Evolutionary conservation across 495 filamentous ascomycete genomes (phyloP), one percentile per base, ranked within the genome.

Genomic region (Bryoglossum gracile): DNA sequence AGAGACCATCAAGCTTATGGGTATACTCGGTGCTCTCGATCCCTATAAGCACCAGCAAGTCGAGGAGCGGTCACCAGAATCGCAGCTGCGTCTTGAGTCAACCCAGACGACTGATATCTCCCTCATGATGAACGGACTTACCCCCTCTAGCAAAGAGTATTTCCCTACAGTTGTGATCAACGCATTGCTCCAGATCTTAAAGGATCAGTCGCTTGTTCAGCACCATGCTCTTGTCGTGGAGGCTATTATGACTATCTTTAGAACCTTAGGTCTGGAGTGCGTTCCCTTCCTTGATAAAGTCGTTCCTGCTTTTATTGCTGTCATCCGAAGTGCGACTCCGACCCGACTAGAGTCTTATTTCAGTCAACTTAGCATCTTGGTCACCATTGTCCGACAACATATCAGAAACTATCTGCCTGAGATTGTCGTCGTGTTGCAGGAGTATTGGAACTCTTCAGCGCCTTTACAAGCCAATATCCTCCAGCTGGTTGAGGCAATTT

Each of bases 161-260:
- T 97, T 95, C 59, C 92, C 92, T 2, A 97, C 94, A 0, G 89
- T 99, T 16, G 94, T 96, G 33, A 95, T 99, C 59, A 92, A 94
- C 56, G 91, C 91, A 1, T 70, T 99, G 36, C 80, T 97, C 60
- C 83, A 87, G 43, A 87, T 99, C 46, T 67, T 99, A 34, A 87
- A 87, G 54, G 92, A 99, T 58, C 81, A 79, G 34, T 95, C 92
- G 2, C 68, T 97, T 37, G 74, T 80, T 4, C 83, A 91, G 54
- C 88, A 94, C 58, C 92, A 99, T 60, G 92, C 89, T 2, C 82
- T 83, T 8, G 92, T 97, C n/a, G 89, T 99, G 49, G 92, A 96
- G 63, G 91, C 94, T 1, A 91, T 99, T 53, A 96, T 99, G 78
- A 94, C 86, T 47, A 97, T 97, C 44, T 99, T 97, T 68, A 88